Base-by-base conservation (phyloP, 805 yeast species). In the Grigorovia transvaalensis region DNA sequence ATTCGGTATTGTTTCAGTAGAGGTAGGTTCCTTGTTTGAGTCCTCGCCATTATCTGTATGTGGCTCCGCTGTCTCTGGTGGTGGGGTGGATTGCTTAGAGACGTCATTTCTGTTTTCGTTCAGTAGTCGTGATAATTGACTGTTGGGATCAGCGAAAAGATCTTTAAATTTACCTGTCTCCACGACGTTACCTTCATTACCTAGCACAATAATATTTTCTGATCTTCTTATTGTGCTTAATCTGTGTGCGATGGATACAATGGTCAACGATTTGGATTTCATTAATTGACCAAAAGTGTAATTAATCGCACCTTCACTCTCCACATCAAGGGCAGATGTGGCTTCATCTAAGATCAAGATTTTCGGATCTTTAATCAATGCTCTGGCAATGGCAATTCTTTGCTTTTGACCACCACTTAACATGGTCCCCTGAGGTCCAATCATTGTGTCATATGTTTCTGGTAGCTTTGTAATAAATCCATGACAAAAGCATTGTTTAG, bases 321-420 rank as follows among this genome's bases (percentile, higher is more conserved):
- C 79, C 0, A 81, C 75, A 65, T 93, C 99, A 49, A 93, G 71
- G 0, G 96, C 86, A 1, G 97, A 82, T 0, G 98, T 90, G 49
- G 91, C 86, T 64, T 93, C 99, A 66, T 93, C 99, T 47, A 93
- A 66, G 42, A 82, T 72, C 54, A 81, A 65, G 6, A 93, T 73
- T n/a, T 82, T 72, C 0, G 98, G 96, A 43, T 77, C 74, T 49
- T 93, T 73, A 9, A 90, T 61, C 35, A 93, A 61, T 0, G 96
- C 96, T 50, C 98, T 75, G 0, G 95, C 96, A 50, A 93, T 81
- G 0, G 95, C 84, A 1, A 93, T 73, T 55, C 98, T 73, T 64
- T 93, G 98, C 45, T 84, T 74, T 64, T 93, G 98, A 2, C 99
- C 99, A 46, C 96, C 95, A n/a, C 97, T 89, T 9, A 91, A 65